Conservation (phyloP, 768 basidiomycete species). For the Rhizopogon vinicolor region DNA sequence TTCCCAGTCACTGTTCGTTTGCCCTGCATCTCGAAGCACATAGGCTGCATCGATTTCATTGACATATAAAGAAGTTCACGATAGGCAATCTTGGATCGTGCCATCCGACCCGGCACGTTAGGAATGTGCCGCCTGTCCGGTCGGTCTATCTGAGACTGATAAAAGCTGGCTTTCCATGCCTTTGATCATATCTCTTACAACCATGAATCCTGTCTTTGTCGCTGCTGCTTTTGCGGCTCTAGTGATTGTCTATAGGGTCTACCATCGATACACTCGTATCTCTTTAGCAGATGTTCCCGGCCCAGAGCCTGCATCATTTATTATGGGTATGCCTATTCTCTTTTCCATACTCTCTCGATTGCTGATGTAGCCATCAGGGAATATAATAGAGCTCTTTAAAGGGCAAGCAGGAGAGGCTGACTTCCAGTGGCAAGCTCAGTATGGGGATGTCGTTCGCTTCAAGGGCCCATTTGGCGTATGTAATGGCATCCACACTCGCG, state of each 20-base stretch:
- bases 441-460: slow-evolving; percentile 25
- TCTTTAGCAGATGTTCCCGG: slow-evolving; percentile 16
- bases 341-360: slow-evolving; percentile 12
- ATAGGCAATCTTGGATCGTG: too few species aligned
- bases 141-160: background rate
- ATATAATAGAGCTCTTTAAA: slow-evolving; percentile 24
- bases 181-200: background rate
- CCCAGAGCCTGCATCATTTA: slow-evolving; percentile 18
- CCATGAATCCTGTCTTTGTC: slow-evolving; percentile 7
- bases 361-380: slow-evolving; percentile 18
- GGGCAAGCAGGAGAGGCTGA: slow-evolving; percentile 19
- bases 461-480: slow-evolving; percentile 24
- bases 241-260: slow-evolving; percentile 1
- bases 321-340: slow-evolving; percentile 7
- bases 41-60: too few species aligned
- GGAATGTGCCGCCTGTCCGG: too few species aligned
- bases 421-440: slow-evolving; percentile 25
- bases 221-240: slow-evolving; percentile 6
- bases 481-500: background rate
- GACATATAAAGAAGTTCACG: too few species aligned
- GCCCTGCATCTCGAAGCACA: too few species aligned
- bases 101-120: too few species aligned
- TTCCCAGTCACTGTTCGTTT: too few species aligned
- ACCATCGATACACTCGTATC: background rate
- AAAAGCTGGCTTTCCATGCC: background rate